Conservation (phyloP, 805 yeast genomes). For the Myxozyma mucilagina region DNA sequence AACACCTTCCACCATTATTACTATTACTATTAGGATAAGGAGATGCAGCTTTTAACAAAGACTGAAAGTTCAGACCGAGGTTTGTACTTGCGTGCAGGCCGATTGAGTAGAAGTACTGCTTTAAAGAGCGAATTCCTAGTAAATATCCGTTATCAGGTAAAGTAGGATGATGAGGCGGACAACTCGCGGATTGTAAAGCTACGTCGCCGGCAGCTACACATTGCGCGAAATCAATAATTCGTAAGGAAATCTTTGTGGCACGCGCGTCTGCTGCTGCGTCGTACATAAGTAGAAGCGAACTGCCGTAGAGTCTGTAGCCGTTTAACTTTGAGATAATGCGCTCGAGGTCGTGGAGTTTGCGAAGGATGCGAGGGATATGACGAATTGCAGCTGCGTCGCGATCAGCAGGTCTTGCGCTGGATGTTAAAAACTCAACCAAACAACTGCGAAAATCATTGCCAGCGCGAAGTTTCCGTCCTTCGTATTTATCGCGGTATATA, state of each 20-base stretch:
- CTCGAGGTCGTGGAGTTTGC: constrained; percentile 59
- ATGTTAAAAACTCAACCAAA: constrained; percentile 73
- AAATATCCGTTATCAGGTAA: constrained; percentile 80
- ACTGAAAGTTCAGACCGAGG: not conserved
- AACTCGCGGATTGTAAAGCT: constrained; percentile 42
- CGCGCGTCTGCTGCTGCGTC: constrained; percentile 55
- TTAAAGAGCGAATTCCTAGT: constrained; percentile 74
- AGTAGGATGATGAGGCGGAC: constrained; percentile 69
- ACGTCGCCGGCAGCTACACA: constrained; percentile 70
- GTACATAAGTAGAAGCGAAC: constrained; percentile 83
- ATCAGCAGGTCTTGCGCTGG: constrained; percentile 66
- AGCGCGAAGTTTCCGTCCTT: constrained; percentile 72
- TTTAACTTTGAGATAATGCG: constrained; percentile 54
- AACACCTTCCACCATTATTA: not conserved
- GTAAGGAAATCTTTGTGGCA: constrained; percentile 47
- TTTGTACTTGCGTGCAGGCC: constrained; percentile 46
- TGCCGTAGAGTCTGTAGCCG: constrained; percentile 89
- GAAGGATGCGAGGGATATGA: constrained; percentile 67
- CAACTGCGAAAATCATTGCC: constrained; percentile 79
- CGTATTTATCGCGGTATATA: constrained; percentile 83
- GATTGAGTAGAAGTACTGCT: constrained; percentile 62
- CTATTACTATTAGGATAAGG: not conserved
- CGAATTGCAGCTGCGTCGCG: constrained; percentile 64
- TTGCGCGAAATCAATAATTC: constrained; percentile 94
- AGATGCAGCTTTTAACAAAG: not conserved